Evolutionary conservation across 306 rosid species (phyloP), one percentile per base, ranked within the genome.

Genomic region (Neltuma alba): DNA sequence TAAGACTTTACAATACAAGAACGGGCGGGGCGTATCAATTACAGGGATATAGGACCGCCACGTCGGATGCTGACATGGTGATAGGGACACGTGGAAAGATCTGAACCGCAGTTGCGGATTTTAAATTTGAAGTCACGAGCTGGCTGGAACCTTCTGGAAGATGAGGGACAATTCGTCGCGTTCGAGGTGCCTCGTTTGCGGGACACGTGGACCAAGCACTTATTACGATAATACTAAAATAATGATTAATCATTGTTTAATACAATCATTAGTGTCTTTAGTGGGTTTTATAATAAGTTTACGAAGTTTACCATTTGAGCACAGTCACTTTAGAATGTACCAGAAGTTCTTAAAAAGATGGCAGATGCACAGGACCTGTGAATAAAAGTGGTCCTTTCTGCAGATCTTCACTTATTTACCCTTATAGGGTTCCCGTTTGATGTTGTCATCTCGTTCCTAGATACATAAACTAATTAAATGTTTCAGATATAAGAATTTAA

Each of bases 121-220:
- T 7, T 41, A 27, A 62, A 34, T 64, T 71, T 27, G 52, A 48
- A 78, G 72, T n/a, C 72, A 45, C 44, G 23, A 38, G 72, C 25
- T n/a, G 50, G 55, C 47, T 54, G 61, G 94, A 90, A 90, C 65
- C 73, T 90, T 87, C 92, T 75, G 83, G 93, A 92, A 85, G 79
- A 47, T 9, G 75, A 42, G 23, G 45, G 28, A 48, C 83, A 5
- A 21, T 37, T 25, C 73, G 64, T 75, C 54, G 76, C 23, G 3
- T 60, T 71, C 15, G 75, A 82, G 68, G 84, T n/a, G 58, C 47
- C 4, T 48, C 7, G 2, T 30, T 41, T 23, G 69, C 27, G 37
- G 14, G 90, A 80, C 88, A 77, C 81, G 87, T 86, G 79, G 73
- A 68, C 27, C 7, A 8, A 34, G 5, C 12, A 50, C 37, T 18